These are phyloP conservation scores for Aspergillus phoenicis DNA, from an alignment of 2,329 filamentous ascomycete species.

Conservation along the genomic window DNA sequence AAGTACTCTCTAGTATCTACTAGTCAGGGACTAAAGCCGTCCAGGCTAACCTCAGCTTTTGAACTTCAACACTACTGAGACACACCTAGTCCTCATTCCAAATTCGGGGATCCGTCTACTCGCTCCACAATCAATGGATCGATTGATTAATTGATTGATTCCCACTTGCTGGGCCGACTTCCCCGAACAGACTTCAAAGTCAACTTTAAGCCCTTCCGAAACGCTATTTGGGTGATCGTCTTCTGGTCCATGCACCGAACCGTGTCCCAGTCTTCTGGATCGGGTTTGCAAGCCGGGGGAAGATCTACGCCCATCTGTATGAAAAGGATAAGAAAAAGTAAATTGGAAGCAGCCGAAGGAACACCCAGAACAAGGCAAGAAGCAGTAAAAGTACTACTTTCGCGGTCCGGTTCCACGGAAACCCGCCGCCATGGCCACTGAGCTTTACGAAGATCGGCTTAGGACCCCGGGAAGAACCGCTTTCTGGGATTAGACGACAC, in stretches of 20 bases:
- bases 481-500: conserved; percentile 11
- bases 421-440: neutral
- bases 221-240: conserved; percentile 9
- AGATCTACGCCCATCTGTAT: neutral
- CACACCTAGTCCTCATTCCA: conserved; percentile 2
- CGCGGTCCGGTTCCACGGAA: neutral
- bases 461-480: conserved; percentile 10
- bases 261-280: conserved; percentile 2
- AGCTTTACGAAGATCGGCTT: neutral
- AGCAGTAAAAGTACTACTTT: neutral
- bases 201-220: conserved; percentile 9
- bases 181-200: conserved; percentile 7
- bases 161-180: conserved; percentile 2
- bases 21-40: neutral
- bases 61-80: neutral
- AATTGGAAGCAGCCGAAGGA: neutral
- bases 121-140: neutral
- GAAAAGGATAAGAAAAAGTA: neutral
- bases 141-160: conserved; percentile 1
- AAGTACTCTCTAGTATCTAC: neutral
- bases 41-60: neutral
- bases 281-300: neutral
- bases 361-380: neutral
- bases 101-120: neutral
- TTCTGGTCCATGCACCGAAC: conserved; percentile 10